phyloP scores from a whole-genome alignment of 176 grass and related monocot genomes.

The Rhynchospora tenuis region DNA sequence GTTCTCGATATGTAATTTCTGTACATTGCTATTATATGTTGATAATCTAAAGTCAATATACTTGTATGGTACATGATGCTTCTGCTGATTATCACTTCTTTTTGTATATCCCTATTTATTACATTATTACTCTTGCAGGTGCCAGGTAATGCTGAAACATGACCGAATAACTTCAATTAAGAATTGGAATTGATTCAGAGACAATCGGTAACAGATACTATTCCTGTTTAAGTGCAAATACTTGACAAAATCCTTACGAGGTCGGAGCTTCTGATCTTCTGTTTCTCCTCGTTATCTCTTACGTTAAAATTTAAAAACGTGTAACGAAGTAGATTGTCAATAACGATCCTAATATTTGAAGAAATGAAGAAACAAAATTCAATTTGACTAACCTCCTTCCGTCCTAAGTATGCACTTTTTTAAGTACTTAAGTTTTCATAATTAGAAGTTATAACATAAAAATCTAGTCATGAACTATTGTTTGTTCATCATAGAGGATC shows the following conservation, averaged over 20 bases:
- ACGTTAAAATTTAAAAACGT: background rate
- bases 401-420: background rate
- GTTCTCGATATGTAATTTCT: conserved; percentile 21
- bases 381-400: background rate
- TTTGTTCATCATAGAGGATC: background rate
- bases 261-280: background rate
- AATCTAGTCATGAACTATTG: background rate
- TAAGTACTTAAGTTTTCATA: background rate
- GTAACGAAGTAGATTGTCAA: background rate
- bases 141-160: no score
- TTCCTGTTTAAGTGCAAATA: no score
- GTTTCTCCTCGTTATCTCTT: background rate
- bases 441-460: background rate
- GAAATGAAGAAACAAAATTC: background rate
- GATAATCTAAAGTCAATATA: conserved; percentile 11
- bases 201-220: no score
- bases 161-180: no score
- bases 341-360: background rate
- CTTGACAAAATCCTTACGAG: no score
- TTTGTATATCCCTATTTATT: background rate
- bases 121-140: background rate
- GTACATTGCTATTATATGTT: conserved; percentile 24
- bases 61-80: background rate
- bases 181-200: no score
- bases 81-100: background rate